phyloP scores from a whole-genome alignment of 2,329 filamentous ascomycete species.

The Passalora sequoiae region DNA sequence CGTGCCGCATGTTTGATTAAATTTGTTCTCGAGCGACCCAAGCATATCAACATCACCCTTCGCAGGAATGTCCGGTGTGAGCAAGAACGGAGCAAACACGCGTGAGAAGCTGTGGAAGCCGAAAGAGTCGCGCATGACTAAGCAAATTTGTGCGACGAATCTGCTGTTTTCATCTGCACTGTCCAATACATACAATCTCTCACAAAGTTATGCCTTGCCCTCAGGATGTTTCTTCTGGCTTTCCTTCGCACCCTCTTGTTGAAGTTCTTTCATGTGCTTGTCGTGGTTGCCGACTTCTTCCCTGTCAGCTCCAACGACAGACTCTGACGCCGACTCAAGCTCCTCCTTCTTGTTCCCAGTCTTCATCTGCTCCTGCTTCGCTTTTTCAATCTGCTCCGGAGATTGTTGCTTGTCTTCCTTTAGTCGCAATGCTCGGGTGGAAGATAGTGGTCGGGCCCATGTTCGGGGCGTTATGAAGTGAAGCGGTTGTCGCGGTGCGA shows the following conservation, averaged over 20 bases:
- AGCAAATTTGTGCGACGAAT: too few relatives aligned
- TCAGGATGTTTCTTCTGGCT: slow-evolving; percentile 36
- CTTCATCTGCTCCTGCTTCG: slow-evolving; percentile 42
- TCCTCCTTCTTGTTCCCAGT: slow-evolving; percentile 41
- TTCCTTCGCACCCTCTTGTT: slow-evolving; percentile 41
- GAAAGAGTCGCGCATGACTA: background rate
- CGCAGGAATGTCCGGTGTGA: too few relatives aligned
- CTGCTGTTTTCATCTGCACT: background rate
- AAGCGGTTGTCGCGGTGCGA: background rate
- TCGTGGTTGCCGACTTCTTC: slow-evolving; percentile 41
- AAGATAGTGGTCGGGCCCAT: slow-evolving; percentile 26
- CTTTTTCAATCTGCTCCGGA: slow-evolving; percentile 39
- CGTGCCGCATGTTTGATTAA: too few relatives aligned
- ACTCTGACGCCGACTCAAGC: slow-evolving; percentile 39
- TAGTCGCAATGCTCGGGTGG: slow-evolving; percentile 31
- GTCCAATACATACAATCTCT: background rate
- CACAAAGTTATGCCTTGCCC: slow-evolving; percentile 23
- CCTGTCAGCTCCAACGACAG: slow-evolving; percentile 40
- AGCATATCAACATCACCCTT: too few relatives aligned
- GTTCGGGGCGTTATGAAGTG: background rate
- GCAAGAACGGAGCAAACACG: too few relatives aligned
- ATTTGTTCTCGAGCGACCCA: too few relatives aligned
- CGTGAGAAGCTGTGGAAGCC: too few relatives aligned
- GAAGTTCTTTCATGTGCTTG: slow-evolving; percentile 41
- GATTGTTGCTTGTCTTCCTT: slow-evolving; percentile 39